A percentile compares a stretch with the other conserved stretches of the same genome.
These are phyloP conservation scores for Oryza glaberrima DNA, from an alignment of 176 grass and related monocot genomes.

Conservation along the genomic window DNA sequence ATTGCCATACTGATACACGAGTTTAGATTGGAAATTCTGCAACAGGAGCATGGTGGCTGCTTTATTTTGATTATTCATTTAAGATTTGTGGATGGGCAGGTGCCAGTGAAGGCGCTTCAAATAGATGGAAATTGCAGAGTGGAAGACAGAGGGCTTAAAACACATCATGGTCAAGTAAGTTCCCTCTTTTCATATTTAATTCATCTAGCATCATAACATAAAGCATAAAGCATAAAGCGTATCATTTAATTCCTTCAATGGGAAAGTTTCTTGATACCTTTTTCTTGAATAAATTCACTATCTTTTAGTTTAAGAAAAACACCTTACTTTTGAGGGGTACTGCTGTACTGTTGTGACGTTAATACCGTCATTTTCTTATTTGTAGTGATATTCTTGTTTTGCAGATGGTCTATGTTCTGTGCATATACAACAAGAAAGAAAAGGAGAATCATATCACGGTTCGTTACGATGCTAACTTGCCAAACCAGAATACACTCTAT, in stretches of 20 bases:
- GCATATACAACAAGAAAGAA: constrained; percentile 93
- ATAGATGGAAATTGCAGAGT: constrained; percentile 97
- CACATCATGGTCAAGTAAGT: constrained; percentile 92
- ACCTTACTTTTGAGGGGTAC: neutral
- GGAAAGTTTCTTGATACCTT: neutral
- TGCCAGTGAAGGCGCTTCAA: constrained; percentile 64
- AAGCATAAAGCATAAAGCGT: neutral
- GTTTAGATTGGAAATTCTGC: neutral
- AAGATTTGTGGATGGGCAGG: constrained; percentile 42
- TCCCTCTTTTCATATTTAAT: constrained; percentile 19
- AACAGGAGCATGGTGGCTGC: constrained; percentile 3
- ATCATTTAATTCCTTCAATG: neutral
- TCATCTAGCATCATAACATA: neutral
- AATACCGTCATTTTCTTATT: constrained; percentile 8
- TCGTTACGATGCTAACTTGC: constrained; percentile 30
- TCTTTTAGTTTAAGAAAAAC: no score
- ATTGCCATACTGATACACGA: neutral
- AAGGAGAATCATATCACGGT: constrained; percentile 87
- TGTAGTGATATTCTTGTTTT: neutral
- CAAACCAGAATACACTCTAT: neutral
- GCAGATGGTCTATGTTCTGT: constrained; percentile 93
- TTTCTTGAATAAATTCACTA: neutral
- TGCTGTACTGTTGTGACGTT: constrained; percentile 5
- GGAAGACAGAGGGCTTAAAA: constrained; percentile 94
- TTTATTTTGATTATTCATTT: constrained; percentile 36